Evolutionary conservation across 208 protist species (phyloP).

Genomic region (Angomonas deanei): DNA sequence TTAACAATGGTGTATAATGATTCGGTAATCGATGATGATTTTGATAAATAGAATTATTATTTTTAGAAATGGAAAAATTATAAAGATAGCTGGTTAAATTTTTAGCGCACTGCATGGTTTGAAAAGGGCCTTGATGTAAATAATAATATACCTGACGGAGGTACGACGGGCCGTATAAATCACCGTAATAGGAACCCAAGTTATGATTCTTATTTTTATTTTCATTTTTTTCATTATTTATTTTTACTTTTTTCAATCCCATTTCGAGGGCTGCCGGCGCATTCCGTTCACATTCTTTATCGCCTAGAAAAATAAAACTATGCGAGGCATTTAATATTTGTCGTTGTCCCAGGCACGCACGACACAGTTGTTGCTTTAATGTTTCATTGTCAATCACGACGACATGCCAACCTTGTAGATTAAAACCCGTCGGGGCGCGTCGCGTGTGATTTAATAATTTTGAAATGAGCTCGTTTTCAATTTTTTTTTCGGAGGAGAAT

Average conservation of each 20-base stretch:
- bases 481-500: constrained; percentile 36
- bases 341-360: constrained; percentile 58
- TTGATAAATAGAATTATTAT: no score
- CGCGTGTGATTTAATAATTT: constrained; percentile 48
- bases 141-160: background rate
- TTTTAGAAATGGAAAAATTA: no score
- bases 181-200: constrained; percentile 40
- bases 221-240: constrained; percentile 41
- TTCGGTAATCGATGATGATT: background rate
- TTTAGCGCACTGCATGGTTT: background rate
- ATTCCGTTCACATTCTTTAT: constrained; percentile 55
- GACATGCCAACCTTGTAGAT: constrained; percentile 83
- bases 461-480: constrained; percentile 30
- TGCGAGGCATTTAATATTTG: constrained; percentile 63
- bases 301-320: constrained; percentile 71
- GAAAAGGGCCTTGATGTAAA: background rate
- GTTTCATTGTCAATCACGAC: constrained; percentile 58
- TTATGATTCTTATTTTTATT: no score
- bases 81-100: background rate
- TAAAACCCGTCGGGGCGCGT: constrained; percentile 71
- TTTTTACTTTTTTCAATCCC: constrained; percentile 48
- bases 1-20: constrained; percentile 42
- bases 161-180: background rate
- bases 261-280: constrained; percentile 60
- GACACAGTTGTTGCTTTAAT: constrained; percentile 31